phyloP scores from a whole-genome alignment of 164 flowering plant species.

The Chimonanthus praecox region DNA sequence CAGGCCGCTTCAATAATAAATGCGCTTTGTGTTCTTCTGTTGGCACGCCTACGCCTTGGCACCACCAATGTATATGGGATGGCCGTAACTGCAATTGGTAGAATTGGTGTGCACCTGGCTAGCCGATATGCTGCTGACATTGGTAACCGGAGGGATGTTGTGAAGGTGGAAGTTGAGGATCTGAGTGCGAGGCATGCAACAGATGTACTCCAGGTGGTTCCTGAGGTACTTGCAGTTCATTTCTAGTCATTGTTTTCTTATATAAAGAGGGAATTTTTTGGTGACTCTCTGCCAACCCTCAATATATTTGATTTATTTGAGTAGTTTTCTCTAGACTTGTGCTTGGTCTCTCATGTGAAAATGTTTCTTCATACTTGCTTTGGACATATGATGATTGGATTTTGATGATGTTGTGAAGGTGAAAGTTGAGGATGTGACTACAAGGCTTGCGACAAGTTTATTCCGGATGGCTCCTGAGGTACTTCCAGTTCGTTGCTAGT shows the following conservation, averaged over 20 bases:
- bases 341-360: too few species aligned
- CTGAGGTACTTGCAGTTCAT: not conserved
- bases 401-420: slow-evolving; percentile 10
- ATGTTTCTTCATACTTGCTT: too few species aligned
- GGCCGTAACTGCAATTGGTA: slow-evolving; percentile 20
- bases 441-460: slow-evolving; percentile 16
- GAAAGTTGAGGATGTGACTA: slow-evolving; percentile 31
- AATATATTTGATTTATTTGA: too few species aligned
- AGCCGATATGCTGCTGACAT: slow-evolving; percentile 37
- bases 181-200: slow-evolving; percentile 22
- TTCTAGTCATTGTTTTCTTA: not conserved
- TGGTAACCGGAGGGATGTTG: slow-evolving; percentile 29
- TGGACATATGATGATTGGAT: too few species aligned
- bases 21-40: slow-evolving; percentile 22
- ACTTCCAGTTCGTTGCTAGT: not conserved
- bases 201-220: slow-evolving; percentile 11
- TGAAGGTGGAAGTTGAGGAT: slow-evolving; percentile 34
- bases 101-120: slow-evolving; percentile 20
- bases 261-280: not conserved
- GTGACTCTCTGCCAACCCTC: not conserved
- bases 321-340: too few species aligned
- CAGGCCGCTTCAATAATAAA: slow-evolving; percentile 28
- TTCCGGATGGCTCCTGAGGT: slow-evolving; percentile 8
- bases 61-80: slow-evolving; percentile 28
- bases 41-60: slow-evolving; percentile 12